Evolutionary conservation across 805 yeast species (phyloP).

Genomic region (Cyberlindnera bimundalis): DNA sequence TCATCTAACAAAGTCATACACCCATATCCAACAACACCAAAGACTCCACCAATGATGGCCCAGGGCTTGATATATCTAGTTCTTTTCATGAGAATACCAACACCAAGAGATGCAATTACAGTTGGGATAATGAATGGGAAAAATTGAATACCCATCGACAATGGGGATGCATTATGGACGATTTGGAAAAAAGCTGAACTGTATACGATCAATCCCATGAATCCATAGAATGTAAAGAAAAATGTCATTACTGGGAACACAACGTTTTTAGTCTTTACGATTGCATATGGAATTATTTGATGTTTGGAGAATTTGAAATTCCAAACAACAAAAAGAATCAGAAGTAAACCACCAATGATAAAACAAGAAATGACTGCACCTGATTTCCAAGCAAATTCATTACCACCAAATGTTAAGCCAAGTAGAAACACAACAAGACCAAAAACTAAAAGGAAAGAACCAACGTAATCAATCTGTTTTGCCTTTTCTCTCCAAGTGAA

Average conservation of each 20-base stretch:
- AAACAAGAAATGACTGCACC: conserved; percentile 10
- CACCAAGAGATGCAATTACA: conserved; percentile 25
- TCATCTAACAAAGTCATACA: conserved; percentile 38
- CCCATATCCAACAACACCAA: conserved; percentile 44
- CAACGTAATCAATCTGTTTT: conserved; percentile 44
- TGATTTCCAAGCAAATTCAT: conserved; percentile 22
- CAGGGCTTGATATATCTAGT: conserved; percentile 41
- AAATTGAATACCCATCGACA: conserved; percentile 43
- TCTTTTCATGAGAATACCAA: conserved; percentile 37
- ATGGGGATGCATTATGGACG: conserved; percentile 35
- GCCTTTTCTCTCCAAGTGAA: conserved; percentile 37
- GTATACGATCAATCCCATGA: conserved; percentile 4
- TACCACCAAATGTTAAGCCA: conserved; percentile 53
- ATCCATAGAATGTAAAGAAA: conserved; percentile 4
- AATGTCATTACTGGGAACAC: background rate
- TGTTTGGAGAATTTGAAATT: conserved; percentile 3
- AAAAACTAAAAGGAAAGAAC: conserved; percentile 39
- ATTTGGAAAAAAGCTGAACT: conserved; percentile 18
- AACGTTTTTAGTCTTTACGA: conserved; percentile 1
- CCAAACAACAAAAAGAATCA: conserved; percentile 2
- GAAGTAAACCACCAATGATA: conserved; percentile 1
- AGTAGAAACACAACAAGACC: conserved; percentile 42
- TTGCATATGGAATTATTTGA: conserved; percentile 24
- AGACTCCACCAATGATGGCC: conserved; percentile 32
- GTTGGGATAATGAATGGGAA: conserved; percentile 41